Evolutionary conservation across 768 basidiomycete genomes (phyloP), one percentile per base, ranked within the genome.

Genomic region (Rhodotorula paludigena): DNA sequence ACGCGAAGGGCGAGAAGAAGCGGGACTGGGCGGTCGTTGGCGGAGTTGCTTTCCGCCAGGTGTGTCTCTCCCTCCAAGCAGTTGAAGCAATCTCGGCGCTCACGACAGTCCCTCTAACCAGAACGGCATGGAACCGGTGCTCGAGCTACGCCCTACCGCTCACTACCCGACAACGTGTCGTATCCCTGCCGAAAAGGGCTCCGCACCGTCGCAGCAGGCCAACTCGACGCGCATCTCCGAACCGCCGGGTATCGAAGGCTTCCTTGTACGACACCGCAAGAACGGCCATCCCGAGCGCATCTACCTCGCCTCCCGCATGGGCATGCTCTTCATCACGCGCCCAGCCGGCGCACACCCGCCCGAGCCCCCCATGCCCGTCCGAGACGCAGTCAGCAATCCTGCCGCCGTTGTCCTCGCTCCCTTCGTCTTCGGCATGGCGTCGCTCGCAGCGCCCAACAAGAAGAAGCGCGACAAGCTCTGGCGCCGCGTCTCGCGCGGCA

Each of bases 161-260:
- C 93, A 97, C 77, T 82, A 80, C 32, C 83, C 86, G 8, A 83
- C 74, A 9, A 69, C 70, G 14, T 65, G 80, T 80, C 76, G 80
- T 25, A 52, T 57, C 8, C 66, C 71, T 21, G 30, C 56, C 0
- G 25, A 39, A 5, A 2, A 41, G 7, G 14, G 39, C 36, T 14
- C 66, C 1, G 25, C 25, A 15, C 77, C 78, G 74, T 4, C 45
- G 14, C 12, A 6, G 8, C 20, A 47, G 18, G 79, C 80, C 54
- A 81, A 84, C 57, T 82, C 82, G 16, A 81, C 78, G 23, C 79
- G 77, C 44, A 75, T 92, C 25, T 78, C 83, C 41, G 90, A 93
- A 73, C 93, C 93, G 3, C 85, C 87, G 0, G 83, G 85, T 1
- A 81, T 94, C 54, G 93, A 97, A 78, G 93, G 93, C 5, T 96